Conservation (phyloP, 495 filamentous ascomycete species). For the Tuber melanosporum region DNA sequence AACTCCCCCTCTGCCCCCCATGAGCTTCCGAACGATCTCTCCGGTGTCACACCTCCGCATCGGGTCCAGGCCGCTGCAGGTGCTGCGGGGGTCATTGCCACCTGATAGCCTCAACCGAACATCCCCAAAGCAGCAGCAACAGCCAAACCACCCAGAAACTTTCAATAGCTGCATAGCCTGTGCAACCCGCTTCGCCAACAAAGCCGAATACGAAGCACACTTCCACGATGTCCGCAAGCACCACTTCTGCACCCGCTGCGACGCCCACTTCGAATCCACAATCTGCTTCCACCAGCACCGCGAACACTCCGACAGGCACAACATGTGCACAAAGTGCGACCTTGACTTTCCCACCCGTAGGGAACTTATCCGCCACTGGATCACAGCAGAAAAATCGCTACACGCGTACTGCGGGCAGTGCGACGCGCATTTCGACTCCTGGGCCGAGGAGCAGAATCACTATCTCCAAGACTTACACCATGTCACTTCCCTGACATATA, state of each 20-base stretch:
- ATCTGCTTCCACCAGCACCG: constrained; percentile 13
- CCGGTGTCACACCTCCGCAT: constrained; percentile 17
- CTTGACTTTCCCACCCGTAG: constrained; percentile 20
- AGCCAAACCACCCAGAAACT: constrained; percentile 17
- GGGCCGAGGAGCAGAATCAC: constrained; percentile 15
- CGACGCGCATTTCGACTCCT: constrained; percentile 14
- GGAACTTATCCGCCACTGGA: constrained; percentile 23
- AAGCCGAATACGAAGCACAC: constrained; percentile 10
- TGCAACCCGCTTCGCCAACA: constrained; percentile 17
- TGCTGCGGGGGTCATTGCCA: constrained; percentile 18
- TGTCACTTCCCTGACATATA: constrained; percentile 13
- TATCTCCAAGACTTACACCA: constrained; percentile 20
- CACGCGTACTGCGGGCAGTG: constrained; percentile 27
- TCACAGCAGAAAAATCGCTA: constrained; percentile 7
- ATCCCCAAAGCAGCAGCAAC: constrained; percentile 15
- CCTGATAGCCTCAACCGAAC: constrained; percentile 7
- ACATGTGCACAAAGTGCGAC: constrained; percentile 21
- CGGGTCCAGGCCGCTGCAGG: constrained; percentile 11
- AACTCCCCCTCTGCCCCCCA: constrained; percentile 20
- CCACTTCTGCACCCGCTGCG: constrained; percentile 26
- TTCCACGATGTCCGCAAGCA: constrained; percentile 16
- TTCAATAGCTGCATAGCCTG: constrained; percentile 23
- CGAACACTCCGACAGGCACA: constrained; percentile 13
- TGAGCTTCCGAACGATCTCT: constrained; percentile 18
- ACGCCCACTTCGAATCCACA: constrained; percentile 26